Evolutionary conservation across 1,284 basidiomycete genomes (phyloP), one percentile per base, ranked within the genome.

Genomic region (Neolentinus lepideus): DNA sequence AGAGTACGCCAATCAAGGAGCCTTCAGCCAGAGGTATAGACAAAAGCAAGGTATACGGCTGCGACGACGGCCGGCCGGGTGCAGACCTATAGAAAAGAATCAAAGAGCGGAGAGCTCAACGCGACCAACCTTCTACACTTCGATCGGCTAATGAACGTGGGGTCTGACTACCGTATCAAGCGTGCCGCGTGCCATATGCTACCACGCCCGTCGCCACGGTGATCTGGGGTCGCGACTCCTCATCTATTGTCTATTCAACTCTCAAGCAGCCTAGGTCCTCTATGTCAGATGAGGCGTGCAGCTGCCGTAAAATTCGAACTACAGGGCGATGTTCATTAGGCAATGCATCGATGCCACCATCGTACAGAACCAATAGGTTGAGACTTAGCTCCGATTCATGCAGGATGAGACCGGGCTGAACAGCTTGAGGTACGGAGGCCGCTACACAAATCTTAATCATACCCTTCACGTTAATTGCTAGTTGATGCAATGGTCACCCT

Each of bases 31-130:
- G 57, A 25, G 46, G 25, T 46, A 29, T 48, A 43, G 38, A 43
- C n/a, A 43, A 4, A 43, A 21, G 52, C 54, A 59, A 54, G 51
- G 54, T 55, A 54, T 58, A 61, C 60, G 59, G 57, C 62, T 62
- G 65, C 64, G 66, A 64, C 58, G 63, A 69, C 69, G 79, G 81
- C 79, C 81, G 72, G 83, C 81, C 79, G 75, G 67, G 65, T 62
- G 69, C 63, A 61, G 64, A 56, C 62, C 57, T 57, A 54, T 47
- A 31, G 22, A 52, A 43, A 63, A 58, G 64, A 62, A 64, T 64
- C 67, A 62, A 66, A 58, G 60, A 66, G 59, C 60, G 52, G 56
- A 55, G 57, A 61, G 58, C 54, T 62, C 55, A 16, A 21, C 38
- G 38, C 38, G 19, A 16, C 12, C 6, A 6, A 3, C 38, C 6